Evolutionary conservation across 2,329 filamentous ascomycete genomes (phyloP), one percentile per base, ranked within the genome.

Genomic region (Venturia nashicola): DNA sequence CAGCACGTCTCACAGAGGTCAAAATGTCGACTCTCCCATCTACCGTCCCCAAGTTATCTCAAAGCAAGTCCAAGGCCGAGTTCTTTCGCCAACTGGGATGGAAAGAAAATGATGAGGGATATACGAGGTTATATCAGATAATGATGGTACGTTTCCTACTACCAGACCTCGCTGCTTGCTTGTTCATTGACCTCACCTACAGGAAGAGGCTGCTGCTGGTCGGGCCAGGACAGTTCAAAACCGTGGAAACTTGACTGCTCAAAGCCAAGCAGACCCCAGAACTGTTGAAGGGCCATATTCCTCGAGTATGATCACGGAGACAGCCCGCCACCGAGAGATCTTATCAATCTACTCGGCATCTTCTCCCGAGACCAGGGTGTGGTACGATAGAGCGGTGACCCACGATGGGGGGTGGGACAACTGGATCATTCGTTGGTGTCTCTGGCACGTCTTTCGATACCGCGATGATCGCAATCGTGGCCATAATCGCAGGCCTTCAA

Each of bases 361-460:
- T n/a, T 72, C 73, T 7, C 68, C 68, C 1, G 70, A 75, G 18
- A 79, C 78, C 7, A 71, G 68, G 59, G 68, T 70, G 1, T 74
- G 75, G 59, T 81, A 79, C 66, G 72, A 76, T 20, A 69, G 73
- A 59, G 79, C 78, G 16, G 71, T 71, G 34, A 77, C 77, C 63
- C 70, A 68, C 20, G 75, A 75, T 61, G 72, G 72, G 11, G 72
- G 75, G 11, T 75, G 79, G 66, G 76, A 77, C 67, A 81, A 80
- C 64, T 80, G 79, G 79, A 76, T 80, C 44, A 79, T 79, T 39
- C 72, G 76, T n/a, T 81, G 79, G 79, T 76, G 78, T 67, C 72
- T 81, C 6, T 81, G 78, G 78, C 79, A 80, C 67, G 77, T 78
- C 65, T 80, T 80, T 66, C 76, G 79, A n/a, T 79, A 77, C 66